Base-by-base conservation (phyloP, 768 basidiomycete genomes). In the Auricularia cornea region DNA sequence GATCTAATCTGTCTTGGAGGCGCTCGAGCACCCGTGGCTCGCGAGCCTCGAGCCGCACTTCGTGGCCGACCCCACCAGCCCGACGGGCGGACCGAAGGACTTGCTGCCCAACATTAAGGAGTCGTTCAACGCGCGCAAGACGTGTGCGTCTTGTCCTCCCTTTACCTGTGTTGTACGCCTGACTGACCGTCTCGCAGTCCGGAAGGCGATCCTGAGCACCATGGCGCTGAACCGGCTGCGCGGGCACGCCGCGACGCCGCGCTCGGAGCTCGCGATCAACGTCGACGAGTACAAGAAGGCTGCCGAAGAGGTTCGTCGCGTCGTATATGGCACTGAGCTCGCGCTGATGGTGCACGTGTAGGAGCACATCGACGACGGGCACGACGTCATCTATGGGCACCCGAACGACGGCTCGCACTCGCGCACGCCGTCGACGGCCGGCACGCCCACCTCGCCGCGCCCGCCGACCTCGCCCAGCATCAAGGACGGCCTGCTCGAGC, bases 41-140 rank as follows among this genome's bases (percentile, higher is more conserved):
- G 84, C 87, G 33, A 81, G 82, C 60, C 80, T 81, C 51, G 72
- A 80, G 63, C 86, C 87, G 26, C 85, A 92, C 77, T 90, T 84
- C 73, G 90, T 91, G 38, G 75, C 81, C 38, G 86, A 87, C 68
- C 81, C 82, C 18, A 75, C 78, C 62, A 81, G 79, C 64, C 75
- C 80, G 38, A 79, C 77, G 60, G 89, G 88, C 56, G 79, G 78
- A 52, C 85, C 87, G 30, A 83, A 83, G 28, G 87, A 97, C 77
- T 80, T 98, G 70, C 76, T 98, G 68, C 95, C 96, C 31, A 84
- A 89, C 54, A 89, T 98, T 75, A 91, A 87, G 81, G 90, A 85
- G 75, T 88, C 85, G 32, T 94, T 97, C 77, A 85, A 97, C 72
- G 94, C 92, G 33, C 90, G 84, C 78, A 84, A 83, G 75, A 85